A percentile compares a stretch with the other conserved stretches of the same genome.
phyloP scores from a whole-genome alignment of 2,329 filamentous ascomycete species.

The Ascochyta fabae region DNA sequence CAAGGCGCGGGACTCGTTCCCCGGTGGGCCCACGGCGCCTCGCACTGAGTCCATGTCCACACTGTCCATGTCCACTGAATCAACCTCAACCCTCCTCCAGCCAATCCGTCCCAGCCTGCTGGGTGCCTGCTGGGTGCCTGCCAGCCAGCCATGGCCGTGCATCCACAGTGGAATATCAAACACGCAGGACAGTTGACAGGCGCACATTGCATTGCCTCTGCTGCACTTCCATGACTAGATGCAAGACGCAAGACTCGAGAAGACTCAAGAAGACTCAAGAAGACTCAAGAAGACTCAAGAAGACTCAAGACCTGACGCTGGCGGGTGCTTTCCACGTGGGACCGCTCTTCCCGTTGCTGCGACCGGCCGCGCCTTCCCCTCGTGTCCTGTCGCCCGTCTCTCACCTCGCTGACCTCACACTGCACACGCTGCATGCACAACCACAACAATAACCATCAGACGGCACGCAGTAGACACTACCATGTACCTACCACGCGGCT shows the following conservation, averaged over 20 bases:
- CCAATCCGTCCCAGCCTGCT: conserved; percentile 37
- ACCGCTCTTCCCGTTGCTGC: conserved; percentile 6
- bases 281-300: no score
- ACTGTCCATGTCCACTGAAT: conserved; percentile 15
- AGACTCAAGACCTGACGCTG: conserved; percentile 1
- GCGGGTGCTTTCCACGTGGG: conserved; percentile 18
- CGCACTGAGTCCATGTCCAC: conserved; percentile 6
- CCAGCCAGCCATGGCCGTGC: neutral
- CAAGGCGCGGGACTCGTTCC: conserved; percentile 41
- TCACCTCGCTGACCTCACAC: no score
- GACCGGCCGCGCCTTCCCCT: conserved; percentile 14
- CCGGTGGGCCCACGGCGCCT: conserved; percentile 36
- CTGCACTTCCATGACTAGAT: neutral
- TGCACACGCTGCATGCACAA: neutral
- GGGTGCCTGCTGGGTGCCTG: conserved; percentile 22
- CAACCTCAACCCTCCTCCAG: conserved; percentile 5
- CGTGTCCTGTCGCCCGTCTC: conserved; percentile 5
- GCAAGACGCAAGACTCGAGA: no score
- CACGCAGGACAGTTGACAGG: conserved; percentile 10
- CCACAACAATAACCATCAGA: neutral
- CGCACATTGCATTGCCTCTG: conserved; percentile 5
- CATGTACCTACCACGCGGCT: conserved; percentile 1
- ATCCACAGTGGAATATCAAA: conserved; percentile 19
- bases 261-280: neutral
- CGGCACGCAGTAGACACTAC: conserved; percentile 2